These are phyloP conservation scores for Cladobotryum mycophilum DNA, from an alignment of 2,329 filamentous ascomycete genomes.

Conservation along the genomic window DNA sequence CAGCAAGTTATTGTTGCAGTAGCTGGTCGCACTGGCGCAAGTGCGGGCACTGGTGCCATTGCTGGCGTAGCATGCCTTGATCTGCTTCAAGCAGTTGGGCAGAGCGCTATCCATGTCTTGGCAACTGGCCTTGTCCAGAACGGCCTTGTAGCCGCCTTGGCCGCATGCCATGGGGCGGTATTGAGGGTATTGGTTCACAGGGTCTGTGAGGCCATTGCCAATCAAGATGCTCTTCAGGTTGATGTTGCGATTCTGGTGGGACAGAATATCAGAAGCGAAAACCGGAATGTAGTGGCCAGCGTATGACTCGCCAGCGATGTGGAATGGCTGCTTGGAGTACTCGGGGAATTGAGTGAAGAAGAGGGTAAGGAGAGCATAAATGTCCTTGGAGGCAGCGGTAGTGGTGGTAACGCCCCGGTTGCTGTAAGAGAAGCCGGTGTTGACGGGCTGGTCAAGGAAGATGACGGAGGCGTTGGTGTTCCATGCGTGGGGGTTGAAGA, in stretches of 20 bases:
- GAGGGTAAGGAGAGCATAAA: slow-evolving; percentile 89
- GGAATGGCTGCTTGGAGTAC: slow-evolving; percentile 89
- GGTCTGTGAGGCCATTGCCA: slow-evolving; percentile 92
- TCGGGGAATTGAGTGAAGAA: slow-evolving; percentile 99
- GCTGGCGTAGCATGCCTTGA: slow-evolving; percentile 82
- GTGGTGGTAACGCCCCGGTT: slow-evolving; percentile 84
- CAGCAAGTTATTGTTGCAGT: slow-evolving; percentile 94
- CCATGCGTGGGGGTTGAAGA: slow-evolving; percentile 86
- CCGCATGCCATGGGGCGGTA: slow-evolving; percentile 98
- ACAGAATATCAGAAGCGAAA: slow-evolving; percentile 83
- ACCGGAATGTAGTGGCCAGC: slow-evolving; percentile 92
- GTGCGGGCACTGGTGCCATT: slow-evolving; percentile 89
- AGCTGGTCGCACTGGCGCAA: slow-evolving; percentile 69
- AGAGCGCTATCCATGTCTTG: slow-evolving; percentile 85
- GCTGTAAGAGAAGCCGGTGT: slow-evolving; percentile 95
- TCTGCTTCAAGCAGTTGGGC: slow-evolving; percentile 79
- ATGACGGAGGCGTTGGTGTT: slow-evolving; percentile 97
- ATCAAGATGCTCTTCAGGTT: slow-evolving; percentile 93
- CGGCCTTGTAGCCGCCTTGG: slow-evolving; percentile 83
- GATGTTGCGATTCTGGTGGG: slow-evolving; percentile 93
- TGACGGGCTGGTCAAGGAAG: slow-evolving; percentile 98
- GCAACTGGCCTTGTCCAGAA: slow-evolving; percentile 71
- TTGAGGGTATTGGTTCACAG: slow-evolving; percentile 83
- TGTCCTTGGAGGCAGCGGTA: slow-evolving; percentile 88
- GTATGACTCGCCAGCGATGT: slow-evolving; percentile 92